phyloP scores from a whole-genome alignment of 331 rosid genomes.

The Acacia pycnantha region DNA sequence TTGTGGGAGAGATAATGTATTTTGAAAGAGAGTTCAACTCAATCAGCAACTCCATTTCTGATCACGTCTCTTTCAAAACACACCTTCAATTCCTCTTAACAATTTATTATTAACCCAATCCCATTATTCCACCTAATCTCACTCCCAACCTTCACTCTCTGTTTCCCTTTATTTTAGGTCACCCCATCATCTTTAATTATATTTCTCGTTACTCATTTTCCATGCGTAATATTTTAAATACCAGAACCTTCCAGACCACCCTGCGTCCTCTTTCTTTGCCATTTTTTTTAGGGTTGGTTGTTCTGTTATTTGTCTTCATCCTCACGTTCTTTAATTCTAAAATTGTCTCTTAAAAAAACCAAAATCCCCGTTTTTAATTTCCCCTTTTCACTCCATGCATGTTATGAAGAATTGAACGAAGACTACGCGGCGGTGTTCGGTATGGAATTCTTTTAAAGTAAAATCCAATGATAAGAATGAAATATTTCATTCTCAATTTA shows the following conservation, averaged over 20 bases:
- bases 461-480: background rate
- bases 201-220: background rate
- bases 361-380: background rate
- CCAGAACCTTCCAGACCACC: slow-evolving; percentile 3
- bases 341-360: background rate
- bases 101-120: background rate
- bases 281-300: background rate
- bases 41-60: background rate
- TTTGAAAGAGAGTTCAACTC: background rate
- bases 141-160: background rate
- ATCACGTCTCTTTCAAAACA: background rate
- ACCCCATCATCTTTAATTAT: background rate
- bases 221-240: background rate
- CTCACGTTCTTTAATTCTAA: background rate
- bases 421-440: background rate
- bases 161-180: background rate
- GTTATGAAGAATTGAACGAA: background rate
- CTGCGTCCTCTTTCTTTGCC: background rate
- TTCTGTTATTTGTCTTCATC: background rate
- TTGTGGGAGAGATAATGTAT: background rate
- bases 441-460: background rate
- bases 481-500: background rate
- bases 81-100: background rate
- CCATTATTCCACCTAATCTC: background rate
- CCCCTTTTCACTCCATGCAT: background rate